A percentile compares a stretch with the other conserved stretches of the same genome.
phyloP scores from a whole-genome alignment of 257 asterid species.

The Voacanga thouarsii region DNA sequence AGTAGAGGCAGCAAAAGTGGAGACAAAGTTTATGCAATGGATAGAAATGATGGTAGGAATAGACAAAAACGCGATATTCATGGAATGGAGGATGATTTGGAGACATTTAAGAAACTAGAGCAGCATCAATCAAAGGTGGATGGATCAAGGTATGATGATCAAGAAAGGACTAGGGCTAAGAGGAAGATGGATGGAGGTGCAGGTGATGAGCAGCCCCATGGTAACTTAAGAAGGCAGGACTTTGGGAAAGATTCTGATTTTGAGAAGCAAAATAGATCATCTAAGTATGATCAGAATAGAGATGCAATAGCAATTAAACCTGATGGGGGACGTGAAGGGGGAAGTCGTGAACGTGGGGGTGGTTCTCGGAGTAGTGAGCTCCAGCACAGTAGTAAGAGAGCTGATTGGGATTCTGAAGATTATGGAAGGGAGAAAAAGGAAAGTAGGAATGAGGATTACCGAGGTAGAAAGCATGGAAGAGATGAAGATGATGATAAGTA shows the following conservation, averaged over 20 bases:
- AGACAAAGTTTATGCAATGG: conserved; percentile 27
- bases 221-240: conserved; percentile 41
- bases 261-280: conserved; percentile 26
- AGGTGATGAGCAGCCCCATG: conserved; percentile 35
- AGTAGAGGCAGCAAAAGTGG: conserved; percentile 26
- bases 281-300: conserved; percentile 24
- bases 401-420: conserved; percentile 31
- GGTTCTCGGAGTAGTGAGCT: conserved; percentile 21
- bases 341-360: conserved; percentile 17
- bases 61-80: conserved; percentile 16
- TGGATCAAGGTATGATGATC: conserved; percentile 33
- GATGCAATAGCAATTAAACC: conserved; percentile 23
- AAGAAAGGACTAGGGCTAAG: conserved; percentile 35
- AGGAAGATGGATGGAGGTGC: conserved; percentile 35
- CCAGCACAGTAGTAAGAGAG: conserved; percentile 28
- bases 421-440: conserved; percentile 42
- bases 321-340: conserved; percentile 26
- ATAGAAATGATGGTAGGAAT: conserved; percentile 25
- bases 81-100: conserved; percentile 23
- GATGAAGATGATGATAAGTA: conserved; percentile 48
- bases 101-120: conserved; percentile 50
- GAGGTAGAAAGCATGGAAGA: conserved; percentile 49
- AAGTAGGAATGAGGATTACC: conserved; percentile 42
- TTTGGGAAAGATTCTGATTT: conserved; percentile 32
- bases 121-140: conserved; percentile 36